Base-by-base conservation (phyloP, 1,284 basidiomycete species). In the Jaminaea rosea region DNA sequence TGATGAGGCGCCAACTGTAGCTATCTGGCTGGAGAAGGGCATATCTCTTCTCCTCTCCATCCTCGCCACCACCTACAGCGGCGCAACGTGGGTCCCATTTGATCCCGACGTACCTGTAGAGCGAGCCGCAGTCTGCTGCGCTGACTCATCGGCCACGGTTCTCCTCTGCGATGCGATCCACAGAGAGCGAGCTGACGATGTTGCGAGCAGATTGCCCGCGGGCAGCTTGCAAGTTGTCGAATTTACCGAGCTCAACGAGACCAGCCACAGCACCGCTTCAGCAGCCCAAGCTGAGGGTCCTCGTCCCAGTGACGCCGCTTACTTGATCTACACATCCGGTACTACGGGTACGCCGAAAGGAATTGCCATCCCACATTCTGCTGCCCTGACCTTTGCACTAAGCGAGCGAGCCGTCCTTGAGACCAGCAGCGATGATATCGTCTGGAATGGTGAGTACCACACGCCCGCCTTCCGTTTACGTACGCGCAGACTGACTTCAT, bases 331-430 rank as follows among this genome's bases (percentile, higher is more conserved):
- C 36, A 52, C 50, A 3, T 39, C 28, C 7, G 50, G 50, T 4
- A 37, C 46, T 17, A 52, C 50, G 19, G 50, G 50, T 13, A 52
- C 45, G 10, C 50, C 50, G 3, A 52, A 52, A 29, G 50, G 50
- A 9, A 52, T 52, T n/a, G 50, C 31, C 3, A 52, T 52, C 39
- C 23, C 46, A 19, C 50, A 52, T 23, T 15, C 19, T 11, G 46
- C 50, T 6, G 50, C 50, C 3, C 42, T 52, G 23, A 41, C 26
- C 11, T 52, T 52, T 21, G 19, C 26, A 19, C 27, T 52, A 13
- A 37, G 31, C 37, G 50, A 52, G 44, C 28, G 46, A 6, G 19
- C 46, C 13, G 26, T 52, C 26, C 44, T 52, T 4, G 21, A 29
- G 4, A 47, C 32, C 26, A 15, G 26, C n/a, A 4, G 27, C 7